Conservation (phyloP, 208 protist genomes). For the Acanthamoeba triangularis region DNA sequence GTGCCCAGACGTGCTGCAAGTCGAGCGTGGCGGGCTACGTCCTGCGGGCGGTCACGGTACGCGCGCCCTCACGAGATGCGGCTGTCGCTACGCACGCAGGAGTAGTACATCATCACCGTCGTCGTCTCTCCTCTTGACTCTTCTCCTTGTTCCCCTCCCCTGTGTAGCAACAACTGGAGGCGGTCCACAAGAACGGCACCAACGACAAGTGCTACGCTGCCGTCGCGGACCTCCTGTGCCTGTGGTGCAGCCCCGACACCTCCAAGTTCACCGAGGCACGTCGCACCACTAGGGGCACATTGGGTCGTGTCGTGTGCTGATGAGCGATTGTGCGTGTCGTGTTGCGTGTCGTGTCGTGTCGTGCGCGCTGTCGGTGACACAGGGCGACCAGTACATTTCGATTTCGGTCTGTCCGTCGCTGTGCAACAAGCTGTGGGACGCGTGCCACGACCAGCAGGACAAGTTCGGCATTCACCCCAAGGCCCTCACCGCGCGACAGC, state of each 20-base stretch:
- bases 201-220: conserved; percentile 38
- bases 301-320: neutral
- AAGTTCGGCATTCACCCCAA: neutral
- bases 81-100: neutral
- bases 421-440: conserved; percentile 45
- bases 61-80: neutral
- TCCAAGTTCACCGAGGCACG: neutral
- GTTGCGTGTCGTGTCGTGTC: neutral
- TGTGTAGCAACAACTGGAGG: conserved; percentile 13
- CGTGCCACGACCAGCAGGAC: conserved; percentile 37
- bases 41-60: neutral
- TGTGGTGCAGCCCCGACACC: conserved; percentile 34
- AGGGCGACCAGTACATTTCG: neutral
- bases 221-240: conserved; percentile 32
- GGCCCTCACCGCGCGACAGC: conserved; percentile 31
- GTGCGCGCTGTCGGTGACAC: neutral
- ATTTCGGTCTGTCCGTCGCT: neutral
- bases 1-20: conserved; percentile 41
- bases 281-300: neutral
- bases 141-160: neutral
- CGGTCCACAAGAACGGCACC: neutral
- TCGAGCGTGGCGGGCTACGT: neutral
- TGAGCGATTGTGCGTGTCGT: neutral
- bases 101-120: neutral
- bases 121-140: neutral